Percentiles rank a stretch among this genome's conserved stretches.
Evolutionary conservation across 169 alveolate genomes (phyloP).

Genomic region (Perkinsus olseni): DNA sequence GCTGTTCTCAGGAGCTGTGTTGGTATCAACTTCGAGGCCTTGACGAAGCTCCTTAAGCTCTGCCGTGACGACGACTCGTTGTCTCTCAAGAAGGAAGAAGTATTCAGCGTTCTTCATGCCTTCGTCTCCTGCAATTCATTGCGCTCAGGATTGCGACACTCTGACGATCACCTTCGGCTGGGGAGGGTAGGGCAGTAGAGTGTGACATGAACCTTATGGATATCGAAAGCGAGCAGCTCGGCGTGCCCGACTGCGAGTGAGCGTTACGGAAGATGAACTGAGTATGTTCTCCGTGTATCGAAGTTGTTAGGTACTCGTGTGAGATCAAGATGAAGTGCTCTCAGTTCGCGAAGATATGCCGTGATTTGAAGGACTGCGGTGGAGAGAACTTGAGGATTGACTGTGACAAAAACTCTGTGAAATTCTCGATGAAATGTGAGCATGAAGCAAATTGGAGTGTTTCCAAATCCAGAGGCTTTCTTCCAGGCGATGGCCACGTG

Average conservation of each 20-base stretch:
- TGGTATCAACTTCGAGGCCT: not conserved
- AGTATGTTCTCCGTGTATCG: not conserved
- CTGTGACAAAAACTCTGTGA: not conserved
- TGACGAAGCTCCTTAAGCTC: not conserved
- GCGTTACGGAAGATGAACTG: not conserved
- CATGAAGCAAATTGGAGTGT: not conserved
- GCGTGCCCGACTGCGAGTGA: not conserved
- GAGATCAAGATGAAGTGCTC: not conserved
- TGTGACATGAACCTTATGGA: not conserved
- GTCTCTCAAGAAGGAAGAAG: not conserved
- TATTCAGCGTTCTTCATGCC: not conserved
- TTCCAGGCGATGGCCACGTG: not conserved
- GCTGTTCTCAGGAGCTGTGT: not conserved
- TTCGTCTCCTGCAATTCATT: not conserved
- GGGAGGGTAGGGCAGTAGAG: not conserved
- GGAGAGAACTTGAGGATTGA: not conserved
- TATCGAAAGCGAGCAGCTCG: not conserved
- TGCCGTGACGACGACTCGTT: not conserved
- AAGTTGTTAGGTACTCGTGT: not conserved
- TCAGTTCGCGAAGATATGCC: not conserved
- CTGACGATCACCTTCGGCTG: not conserved
- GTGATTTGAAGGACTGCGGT: not conserved
- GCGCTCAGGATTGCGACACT: not conserved
- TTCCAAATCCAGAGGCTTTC: no score
- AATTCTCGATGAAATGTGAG: not conserved